phyloP scores from a whole-genome alignment of 2,329 filamentous ascomycete species.

The Penicillium sp. region DNA sequence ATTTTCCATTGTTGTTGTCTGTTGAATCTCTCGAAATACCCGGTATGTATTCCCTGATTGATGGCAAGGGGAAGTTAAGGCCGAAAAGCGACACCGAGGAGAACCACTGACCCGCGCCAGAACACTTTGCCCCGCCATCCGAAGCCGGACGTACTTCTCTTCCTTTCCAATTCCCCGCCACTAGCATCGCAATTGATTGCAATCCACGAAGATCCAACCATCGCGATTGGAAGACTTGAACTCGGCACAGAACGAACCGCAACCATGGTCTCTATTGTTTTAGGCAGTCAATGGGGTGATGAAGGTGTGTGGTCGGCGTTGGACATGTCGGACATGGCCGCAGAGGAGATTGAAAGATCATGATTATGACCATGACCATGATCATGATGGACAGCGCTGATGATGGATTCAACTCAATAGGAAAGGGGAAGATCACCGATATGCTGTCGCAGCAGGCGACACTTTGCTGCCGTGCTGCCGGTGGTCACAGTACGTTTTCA shows the following conservation, averaged over 20 bases:
- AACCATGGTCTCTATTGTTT: constrained; percentile 48
- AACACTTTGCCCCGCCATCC: constrained; percentile 24
- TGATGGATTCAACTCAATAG: constrained; percentile 23
- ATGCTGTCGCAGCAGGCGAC: constrained; percentile 50
- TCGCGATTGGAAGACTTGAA: constrained; percentile 5
- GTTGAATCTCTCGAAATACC: neutral
- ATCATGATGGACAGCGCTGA: constrained; percentile 10
- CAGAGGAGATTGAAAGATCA: neutral
- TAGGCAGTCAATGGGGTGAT: constrained; percentile 54
- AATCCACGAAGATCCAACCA: constrained; percentile 11
- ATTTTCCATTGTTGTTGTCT: too few relatives aligned
- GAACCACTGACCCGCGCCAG: constrained; percentile 18
- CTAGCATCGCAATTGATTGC: constrained; percentile 11
- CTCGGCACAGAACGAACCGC: constrained; percentile 1
- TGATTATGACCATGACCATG: neutral
- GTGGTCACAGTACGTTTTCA: constrained; percentile 48
- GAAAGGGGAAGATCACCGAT: constrained; percentile 55
- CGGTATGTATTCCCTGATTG: neutral
- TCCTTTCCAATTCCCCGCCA: constrained; percentile 19
- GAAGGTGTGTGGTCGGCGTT: constrained; percentile 39
- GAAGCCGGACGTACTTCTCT: constrained; percentile 25
- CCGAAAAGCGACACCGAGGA: constrained; percentile 12
- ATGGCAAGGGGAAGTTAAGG: neutral
- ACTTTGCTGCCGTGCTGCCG: constrained; percentile 51
- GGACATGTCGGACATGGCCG: neutral